These are phyloP conservation scores for Cyclocybe cylindracea DNA, from an alignment of 768 basidiomycete genomes.

Conservation along the genomic window DNA sequence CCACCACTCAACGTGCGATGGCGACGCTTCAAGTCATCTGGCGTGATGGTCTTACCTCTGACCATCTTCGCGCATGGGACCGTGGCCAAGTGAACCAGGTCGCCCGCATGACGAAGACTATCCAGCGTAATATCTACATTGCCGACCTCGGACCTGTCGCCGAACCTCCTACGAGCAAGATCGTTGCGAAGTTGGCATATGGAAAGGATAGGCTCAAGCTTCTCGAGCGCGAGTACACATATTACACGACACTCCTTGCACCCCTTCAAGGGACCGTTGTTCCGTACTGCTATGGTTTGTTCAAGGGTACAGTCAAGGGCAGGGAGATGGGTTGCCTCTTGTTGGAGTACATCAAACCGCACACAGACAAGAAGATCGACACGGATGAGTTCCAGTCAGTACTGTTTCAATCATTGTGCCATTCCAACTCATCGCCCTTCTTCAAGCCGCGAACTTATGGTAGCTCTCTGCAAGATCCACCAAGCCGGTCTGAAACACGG, in stretches of 20 bases:
- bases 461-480: constrained; percentile 35
- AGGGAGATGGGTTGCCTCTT: constrained; percentile 30
- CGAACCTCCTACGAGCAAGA: background rate
- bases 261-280: constrained; percentile 37
- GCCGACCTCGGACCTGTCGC: no score
- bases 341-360: constrained; percentile 33
- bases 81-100: no score
- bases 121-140: no score
- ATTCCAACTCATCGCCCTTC: constrained; percentile 5
- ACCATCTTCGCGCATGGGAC: no score
- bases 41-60: no score
- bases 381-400: no score
- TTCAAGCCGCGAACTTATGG: constrained; percentile 30
- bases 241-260: constrained; percentile 31
- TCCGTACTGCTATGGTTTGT: constrained; percentile 38
- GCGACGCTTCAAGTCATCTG: no score
- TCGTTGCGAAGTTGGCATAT: constrained; percentile 33
- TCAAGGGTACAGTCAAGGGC: constrained; percentile 23
- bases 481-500: constrained; percentile 36
- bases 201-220: constrained; percentile 21
- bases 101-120: no score
- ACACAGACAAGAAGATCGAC: no score
- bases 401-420: constrained; percentile 4
- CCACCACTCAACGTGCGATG: no score
- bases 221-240: constrained; percentile 31